These are phyloP conservation scores for Rhododendron williamsianum DNA, from an alignment of 148 eudicot genomes.

Conservation along the genomic window DNA sequence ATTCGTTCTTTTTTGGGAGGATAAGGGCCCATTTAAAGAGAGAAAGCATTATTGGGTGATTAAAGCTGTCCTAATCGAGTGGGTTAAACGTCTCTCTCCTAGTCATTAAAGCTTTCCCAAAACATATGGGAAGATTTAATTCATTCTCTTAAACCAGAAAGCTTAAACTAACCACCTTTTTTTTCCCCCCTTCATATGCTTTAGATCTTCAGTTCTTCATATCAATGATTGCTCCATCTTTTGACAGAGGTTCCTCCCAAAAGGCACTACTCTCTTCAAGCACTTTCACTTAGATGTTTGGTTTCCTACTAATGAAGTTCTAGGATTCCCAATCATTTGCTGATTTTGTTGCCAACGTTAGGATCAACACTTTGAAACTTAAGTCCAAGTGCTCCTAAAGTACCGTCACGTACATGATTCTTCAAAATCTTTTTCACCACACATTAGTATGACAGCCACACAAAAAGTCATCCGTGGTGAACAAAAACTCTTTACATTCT, in stretches of 20 bases:
- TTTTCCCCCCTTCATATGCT: neutral
- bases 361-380: neutral
- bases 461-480: no score
- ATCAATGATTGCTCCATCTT: neutral
- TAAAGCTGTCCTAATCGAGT: neutral
- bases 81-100: neutral
- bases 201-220: neutral
- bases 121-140: neutral
- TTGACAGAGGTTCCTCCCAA: conserved; percentile 6
- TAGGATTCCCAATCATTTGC: neutral
- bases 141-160: neutral
- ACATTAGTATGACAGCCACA: no score
- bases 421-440: no score
- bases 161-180: neutral
- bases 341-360: neutral
- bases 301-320: neutral
- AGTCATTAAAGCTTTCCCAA: neutral
- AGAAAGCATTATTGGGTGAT: neutral
- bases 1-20: neutral
- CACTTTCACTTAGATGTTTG: neutral
- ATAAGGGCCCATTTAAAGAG: neutral
- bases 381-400: no score
- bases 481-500: no score
- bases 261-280: neutral
- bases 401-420: no score